Evolutionary conservation across 192 early-diverging fungal genomes (phyloP).

Genomic region (Backusella tuberculispora): DNA sequence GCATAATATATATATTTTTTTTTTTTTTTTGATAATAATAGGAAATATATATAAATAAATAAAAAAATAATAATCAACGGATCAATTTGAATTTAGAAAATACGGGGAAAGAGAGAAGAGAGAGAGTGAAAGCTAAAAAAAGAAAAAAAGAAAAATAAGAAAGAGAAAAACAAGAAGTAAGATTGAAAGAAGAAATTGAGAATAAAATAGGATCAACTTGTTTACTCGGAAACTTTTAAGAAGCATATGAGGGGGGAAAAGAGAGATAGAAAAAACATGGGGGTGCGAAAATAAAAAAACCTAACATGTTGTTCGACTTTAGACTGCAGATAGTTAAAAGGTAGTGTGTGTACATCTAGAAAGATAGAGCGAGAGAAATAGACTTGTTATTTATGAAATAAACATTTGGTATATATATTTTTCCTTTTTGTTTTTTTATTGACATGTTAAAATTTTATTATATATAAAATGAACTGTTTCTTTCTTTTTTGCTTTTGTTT

Average conservation of each 20-base stretch:
- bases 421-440: not conserved
- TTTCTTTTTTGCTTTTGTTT: too few species aligned
- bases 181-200: not conserved
- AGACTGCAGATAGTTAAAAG: slow-evolving; percentile 16
- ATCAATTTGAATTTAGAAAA: slow-evolving; percentile 2
- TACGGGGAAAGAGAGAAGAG: not conserved
- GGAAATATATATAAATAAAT: not conserved
- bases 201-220: slow-evolving; percentile 12
- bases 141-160: not conserved
- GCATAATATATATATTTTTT: too few species aligned
- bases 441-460: not conserved
- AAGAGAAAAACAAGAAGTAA: not conserved
- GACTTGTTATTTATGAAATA: not conserved
- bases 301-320: slow-evolving; percentile 4
- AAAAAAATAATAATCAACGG: not conserved
- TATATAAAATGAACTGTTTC: too few species aligned
- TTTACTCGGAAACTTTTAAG: slow-evolving; percentile 24
- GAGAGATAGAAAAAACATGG: not conserved
- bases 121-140: not conserved
- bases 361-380: not conserved
- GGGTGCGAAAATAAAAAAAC: not conserved
- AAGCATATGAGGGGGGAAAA: slow-evolving; percentile 18
- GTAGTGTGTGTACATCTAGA: not conserved
- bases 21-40: not conserved
- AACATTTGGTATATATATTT: slow-evolving; percentile 9